Conservation (phyloP, 306 rosid genomes). For the Castanopsis chinensis region DNA sequence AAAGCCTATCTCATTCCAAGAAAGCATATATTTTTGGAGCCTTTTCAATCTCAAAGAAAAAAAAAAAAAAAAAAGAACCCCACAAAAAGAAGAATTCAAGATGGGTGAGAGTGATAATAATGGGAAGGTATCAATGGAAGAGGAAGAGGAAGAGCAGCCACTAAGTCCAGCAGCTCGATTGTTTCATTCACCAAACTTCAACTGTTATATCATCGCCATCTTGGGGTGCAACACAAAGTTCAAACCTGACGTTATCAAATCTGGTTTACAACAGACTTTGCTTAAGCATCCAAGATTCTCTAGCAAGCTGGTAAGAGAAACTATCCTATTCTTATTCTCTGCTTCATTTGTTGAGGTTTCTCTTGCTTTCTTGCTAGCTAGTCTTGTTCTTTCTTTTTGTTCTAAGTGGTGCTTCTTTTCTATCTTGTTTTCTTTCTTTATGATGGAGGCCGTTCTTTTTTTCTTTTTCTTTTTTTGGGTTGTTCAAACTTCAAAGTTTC, state of each 20-base stretch:
- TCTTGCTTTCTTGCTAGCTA: not conserved
- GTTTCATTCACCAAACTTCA: slow-evolving; percentile 43
- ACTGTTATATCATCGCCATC: slow-evolving; percentile 40
- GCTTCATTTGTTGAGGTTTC: not conserved
- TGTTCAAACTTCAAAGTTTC: too few species aligned
- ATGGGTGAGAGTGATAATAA: slow-evolving; percentile 19
- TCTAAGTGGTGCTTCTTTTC: too few species aligned
- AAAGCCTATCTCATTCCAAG: too few species aligned
- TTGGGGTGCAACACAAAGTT: slow-evolving; percentile 46
- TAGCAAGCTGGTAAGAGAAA: slow-evolving; percentile 41
- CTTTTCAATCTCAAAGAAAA: too few species aligned
- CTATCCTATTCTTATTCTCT: too few species aligned
- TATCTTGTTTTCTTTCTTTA: too few species aligned
- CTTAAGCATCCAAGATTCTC: slow-evolving; percentile 63
- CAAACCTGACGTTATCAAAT: slow-evolving; percentile 31
- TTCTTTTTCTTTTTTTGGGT: not conserved
- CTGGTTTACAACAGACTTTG: slow-evolving; percentile 37
- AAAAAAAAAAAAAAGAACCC: too few species aligned
- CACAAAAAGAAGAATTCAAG: not conserved
- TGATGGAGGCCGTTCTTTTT: not conserved
- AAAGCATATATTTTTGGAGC: too few species aligned
- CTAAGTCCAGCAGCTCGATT: slow-evolving; percentile 53
- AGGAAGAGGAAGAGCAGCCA: not conserved
- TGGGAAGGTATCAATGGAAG: too few species aligned
- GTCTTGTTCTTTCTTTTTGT: too few species aligned